These are phyloP conservation scores for Trichoderma semiorbis DNA, from an alignment of 2,329 filamentous ascomycete species.

Conservation along the genomic window DNA sequence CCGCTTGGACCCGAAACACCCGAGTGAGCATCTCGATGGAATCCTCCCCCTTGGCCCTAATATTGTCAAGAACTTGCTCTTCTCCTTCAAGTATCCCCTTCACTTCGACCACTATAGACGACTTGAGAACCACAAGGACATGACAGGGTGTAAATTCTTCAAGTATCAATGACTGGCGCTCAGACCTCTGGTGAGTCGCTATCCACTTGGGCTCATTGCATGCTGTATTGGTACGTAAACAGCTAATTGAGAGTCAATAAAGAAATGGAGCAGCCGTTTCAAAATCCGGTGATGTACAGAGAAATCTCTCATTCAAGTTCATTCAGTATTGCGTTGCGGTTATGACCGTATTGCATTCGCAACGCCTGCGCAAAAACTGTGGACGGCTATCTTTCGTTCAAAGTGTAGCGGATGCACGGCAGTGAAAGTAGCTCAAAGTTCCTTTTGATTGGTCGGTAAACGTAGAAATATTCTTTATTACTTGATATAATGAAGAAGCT, in stretches of 20 bases:
- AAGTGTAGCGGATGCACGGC: neutral
- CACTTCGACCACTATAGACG: neutral
- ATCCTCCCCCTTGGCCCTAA: neutral
- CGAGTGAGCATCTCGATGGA: neutral
- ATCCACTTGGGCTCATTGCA: neutral
- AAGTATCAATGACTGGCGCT: neutral
- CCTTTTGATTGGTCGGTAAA: neutral
- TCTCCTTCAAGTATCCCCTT: neutral
- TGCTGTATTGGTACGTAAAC: neutral
- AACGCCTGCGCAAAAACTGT: neutral
- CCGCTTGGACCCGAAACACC: no score
- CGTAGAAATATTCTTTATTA: neutral
- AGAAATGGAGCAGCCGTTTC: neutral
- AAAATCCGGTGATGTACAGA: neutral
- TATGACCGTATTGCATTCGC: neutral
- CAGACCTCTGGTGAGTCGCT: neutral
- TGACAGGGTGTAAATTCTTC: neutral
- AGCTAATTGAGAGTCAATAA: neutral
- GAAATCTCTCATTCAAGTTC: neutral
- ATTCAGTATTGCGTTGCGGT: neutral
- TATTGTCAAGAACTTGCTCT: neutral
- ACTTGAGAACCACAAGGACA: neutral
- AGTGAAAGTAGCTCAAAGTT: neutral
- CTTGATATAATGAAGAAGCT: neutral
- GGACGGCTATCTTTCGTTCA: neutral